Percentiles rank a stretch among this genome's conserved stretches.
phyloP scores from a whole-genome alignment of 2,329 filamentous ascomycete genomes.

The Helminthosporium solani region DNA sequence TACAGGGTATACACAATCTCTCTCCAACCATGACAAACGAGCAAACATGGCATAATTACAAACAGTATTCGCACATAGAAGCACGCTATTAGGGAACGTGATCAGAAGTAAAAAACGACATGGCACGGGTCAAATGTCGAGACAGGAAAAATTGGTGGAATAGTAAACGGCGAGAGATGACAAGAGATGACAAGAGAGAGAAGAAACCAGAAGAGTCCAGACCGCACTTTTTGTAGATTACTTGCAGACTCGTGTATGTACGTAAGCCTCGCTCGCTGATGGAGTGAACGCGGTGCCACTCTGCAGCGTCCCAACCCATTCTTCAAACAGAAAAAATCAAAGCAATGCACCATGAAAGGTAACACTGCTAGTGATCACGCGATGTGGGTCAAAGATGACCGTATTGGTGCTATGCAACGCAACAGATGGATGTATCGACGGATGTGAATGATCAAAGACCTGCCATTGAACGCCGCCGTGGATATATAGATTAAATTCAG shows the following conservation, averaged over 20 bases:
- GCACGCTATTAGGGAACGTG: too few species aligned
- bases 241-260: constrained; percentile 7
- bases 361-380: neutral
- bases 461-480: constrained; percentile 2
- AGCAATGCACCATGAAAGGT: neutral
- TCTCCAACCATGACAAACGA: too few species aligned
- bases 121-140: neutral
- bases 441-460: neutral
- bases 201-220: neutral
- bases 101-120: too few species aligned
- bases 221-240: constrained; percentile 1
- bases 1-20: too few species aligned
- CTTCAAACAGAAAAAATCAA: neutral
- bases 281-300: neutral
- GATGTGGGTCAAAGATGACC: neutral
- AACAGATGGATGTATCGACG: neutral
- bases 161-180: neutral
- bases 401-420: neutral
- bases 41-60: too few species aligned
- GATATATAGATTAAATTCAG: constrained; percentile 6
- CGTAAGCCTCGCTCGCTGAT: constrained; percentile 1
- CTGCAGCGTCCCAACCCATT: neutral
- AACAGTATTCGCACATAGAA: too few species aligned
- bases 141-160: too few species aligned
- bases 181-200: neutral